Evolutionary conservation across 129 eudicot species (phyloP), one percentile per base, ranked within the genome.

Genomic region (Flaveria trinervia): DNA sequence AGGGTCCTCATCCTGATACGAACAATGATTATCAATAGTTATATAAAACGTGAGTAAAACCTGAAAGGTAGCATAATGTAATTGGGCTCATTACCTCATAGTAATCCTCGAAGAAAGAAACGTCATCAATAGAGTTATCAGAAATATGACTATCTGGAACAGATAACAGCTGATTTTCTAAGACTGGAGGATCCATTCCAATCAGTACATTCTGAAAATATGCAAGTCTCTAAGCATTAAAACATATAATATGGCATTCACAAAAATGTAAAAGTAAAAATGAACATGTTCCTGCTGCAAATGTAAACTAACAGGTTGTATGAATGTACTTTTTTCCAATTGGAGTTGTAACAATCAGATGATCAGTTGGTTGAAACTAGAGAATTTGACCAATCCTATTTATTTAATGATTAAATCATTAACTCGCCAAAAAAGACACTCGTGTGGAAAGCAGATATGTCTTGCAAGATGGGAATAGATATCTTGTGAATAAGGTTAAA

Each of bases 131-230:
- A 59, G 81, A 86, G 64, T 54, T 71, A 78, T 86, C 93, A 16
- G 83, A 80, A 55, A 30, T 54, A 74, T 48, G 84, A 79, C 74
- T 50, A n/a, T 82, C 87, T 26, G 82, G 73, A 67, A 73, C 36
- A 59, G 83, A 85, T 79, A 80, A 74, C 77, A 62, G 81, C 80
- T 83, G 83, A 74, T 80, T 86, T 70, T 82, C 86, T 16, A 78
- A 78, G 18, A 76, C 77, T 49, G 83, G 83, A 45, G 82, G 74
- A 76, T 86, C 92, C 90, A 86, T 90, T 49, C 89, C 96, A 77
- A 88, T 80, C 45, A 90, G 70, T 75, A 70, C 96, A 76, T 85
- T 90, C 96, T 90, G 84, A 75, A 80, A 64, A 43, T 50, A 81
- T 61, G 62, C 33, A 74, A 76, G 15, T 26, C 17, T 56, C 17